These are phyloP conservation scores for Fusarium sp. DNA, from an alignment of 2,329 filamentous ascomycete genomes.

Conservation along the genomic window DNA sequence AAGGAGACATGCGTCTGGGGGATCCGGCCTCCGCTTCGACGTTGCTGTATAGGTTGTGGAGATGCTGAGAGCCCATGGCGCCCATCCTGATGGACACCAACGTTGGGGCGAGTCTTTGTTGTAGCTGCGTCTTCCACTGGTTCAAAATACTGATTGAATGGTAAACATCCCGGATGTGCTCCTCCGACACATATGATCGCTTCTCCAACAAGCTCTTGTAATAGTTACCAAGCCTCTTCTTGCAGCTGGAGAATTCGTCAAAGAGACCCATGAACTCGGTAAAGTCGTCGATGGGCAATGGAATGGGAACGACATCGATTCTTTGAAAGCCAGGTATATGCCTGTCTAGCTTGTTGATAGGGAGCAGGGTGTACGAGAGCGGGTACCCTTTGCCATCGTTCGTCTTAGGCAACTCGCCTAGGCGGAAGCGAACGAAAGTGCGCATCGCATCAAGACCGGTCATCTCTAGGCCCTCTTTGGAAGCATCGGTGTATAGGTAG, in stretches of 20 bases:
- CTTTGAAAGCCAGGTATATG: not conserved
- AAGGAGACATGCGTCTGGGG: not conserved
- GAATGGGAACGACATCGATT: rapidly evolving
- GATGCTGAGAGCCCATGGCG: not conserved
- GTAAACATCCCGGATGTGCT: constrained; percentile 6
- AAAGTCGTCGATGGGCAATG: not conserved
- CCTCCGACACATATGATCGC: not conserved
- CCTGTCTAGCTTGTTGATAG: not conserved
- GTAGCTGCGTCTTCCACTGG: not conserved
- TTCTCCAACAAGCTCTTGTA: constrained; percentile 4
- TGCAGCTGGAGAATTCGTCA: not conserved
- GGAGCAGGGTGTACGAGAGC: constrained; percentile 16
- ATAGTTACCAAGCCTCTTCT: constrained; percentile 4
- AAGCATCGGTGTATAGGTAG: constrained; percentile 22
- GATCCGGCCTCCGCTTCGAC: not conserved
- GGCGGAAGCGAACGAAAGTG: not conserved
- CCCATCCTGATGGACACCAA: not conserved
- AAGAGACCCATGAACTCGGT: constrained; percentile 9
- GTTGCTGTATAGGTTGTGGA: not conserved
- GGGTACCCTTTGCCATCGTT: constrained; percentile 11
- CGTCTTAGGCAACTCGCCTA: not conserved
- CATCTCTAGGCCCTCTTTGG: constrained; percentile 1
- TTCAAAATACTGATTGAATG: not conserved
- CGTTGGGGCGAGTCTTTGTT: not conserved
- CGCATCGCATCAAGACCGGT: not conserved